Evolutionary conservation across 2,329 filamentous ascomycete species (phyloP), one percentile per base, ranked within the genome.

Genomic region (Blumeriella jaapii): DNA sequence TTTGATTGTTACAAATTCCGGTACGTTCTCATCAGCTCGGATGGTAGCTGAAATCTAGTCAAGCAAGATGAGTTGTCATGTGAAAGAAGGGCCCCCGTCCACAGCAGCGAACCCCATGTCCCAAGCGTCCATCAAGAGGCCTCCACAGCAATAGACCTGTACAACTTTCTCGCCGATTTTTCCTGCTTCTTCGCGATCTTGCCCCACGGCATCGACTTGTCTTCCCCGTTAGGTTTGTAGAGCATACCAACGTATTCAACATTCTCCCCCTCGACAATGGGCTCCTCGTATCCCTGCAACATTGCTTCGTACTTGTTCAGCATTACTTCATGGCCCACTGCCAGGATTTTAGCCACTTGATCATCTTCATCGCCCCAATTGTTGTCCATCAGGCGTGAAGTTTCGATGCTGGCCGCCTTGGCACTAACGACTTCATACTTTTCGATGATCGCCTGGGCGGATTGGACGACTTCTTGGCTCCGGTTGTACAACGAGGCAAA

Each of bases 171-270:
- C 12, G 28, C 32, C 27, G 34, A 38, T 36, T 45, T 51, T 23
- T 46, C 38, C 26, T 49, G 43, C 34, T 46, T 49, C 32, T 30
- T 46, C 1, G 39, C 49, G 17, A 47, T 28, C 13, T 30, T 40
- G 24, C 49, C 49, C 49, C 49, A 51, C 13, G 12, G 13, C 29
- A 32, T 23, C 15, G 12, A 27, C 9, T 4, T 11, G 11, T 12
- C 14, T 6, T 28, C 17, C 6, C 18, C 34, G n/a, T 14, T 26
- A 10, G 18, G 14, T 8, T 32, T 26, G 37, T 44, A 45, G 9
- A 46, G 24, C n/a, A 31, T 34, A 11, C 38, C 20, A 7, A 28
- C 37, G 25, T 29, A 41, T 8, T 29, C 4, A 7, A 28, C 25
- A 15, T 34, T 25, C 5, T 39, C 40, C 14, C 40, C 35, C 2